Percentiles rank a stretch among this genome's conserved stretches.
These are phyloP conservation scores for Apiosordaria backusii DNA, from an alignment of 495 filamentous ascomycete genomes.

Conservation along the genomic window DNA sequence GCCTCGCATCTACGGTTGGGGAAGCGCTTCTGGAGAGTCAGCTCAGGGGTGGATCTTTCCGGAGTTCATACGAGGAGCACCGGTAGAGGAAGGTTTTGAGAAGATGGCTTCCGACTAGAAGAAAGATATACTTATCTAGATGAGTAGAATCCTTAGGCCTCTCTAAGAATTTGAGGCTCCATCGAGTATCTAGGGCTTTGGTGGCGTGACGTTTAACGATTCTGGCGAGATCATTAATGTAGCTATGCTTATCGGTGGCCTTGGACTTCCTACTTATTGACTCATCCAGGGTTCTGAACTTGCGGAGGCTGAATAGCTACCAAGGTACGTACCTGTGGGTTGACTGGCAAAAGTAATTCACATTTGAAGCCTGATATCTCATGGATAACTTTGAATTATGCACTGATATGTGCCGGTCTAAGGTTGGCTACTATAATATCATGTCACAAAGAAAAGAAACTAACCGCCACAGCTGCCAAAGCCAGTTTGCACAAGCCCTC, in stretches of 20 bases:
- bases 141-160: constrained; percentile 2
- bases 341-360: no score
- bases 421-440: no score
- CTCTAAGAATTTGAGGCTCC: constrained; percentile 4
- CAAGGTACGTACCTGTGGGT: no score
- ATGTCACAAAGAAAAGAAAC: not conserved
- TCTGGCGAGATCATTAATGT: not conserved
- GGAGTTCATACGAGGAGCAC: constrained; percentile 5
- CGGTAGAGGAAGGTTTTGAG: not conserved
- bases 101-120: not conserved
- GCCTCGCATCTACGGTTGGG: constrained; percentile 8
- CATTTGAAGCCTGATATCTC: no score
- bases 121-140: not conserved
- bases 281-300: no score
- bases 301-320: no score
- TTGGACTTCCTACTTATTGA: no score
- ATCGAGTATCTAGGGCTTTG: not conserved
- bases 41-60: constrained; percentile 11
- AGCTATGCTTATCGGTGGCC: not conserved
- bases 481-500: not conserved
- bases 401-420: no score
- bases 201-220: not conserved
- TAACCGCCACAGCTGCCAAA: not conserved
- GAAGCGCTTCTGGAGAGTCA: not conserved
- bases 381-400: no score